These are phyloP conservation scores for Blastomyces silverae DNA, from an alignment of 2,329 filamentous ascomycete species.

Conservation along the genomic window DNA sequence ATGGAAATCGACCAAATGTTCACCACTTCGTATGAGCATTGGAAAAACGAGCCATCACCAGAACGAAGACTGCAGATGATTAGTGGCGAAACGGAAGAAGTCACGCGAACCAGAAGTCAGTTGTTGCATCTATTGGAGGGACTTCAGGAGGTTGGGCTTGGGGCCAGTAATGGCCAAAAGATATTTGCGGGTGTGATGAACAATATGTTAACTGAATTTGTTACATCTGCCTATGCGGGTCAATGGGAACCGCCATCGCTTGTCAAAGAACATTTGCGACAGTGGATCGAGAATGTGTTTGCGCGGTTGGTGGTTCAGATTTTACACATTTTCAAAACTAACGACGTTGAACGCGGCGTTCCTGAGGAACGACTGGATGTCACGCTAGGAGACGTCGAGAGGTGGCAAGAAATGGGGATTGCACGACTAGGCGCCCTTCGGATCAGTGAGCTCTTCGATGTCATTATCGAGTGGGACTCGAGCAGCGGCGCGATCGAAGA, in stretches of 20 bases:
- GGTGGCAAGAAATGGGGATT: constrained; percentile 52
- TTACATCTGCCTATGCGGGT: constrained; percentile 51
- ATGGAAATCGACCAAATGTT: constrained; percentile 37
- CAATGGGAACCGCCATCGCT: constrained; percentile 50
- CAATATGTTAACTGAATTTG: constrained; percentile 50
- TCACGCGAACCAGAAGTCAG: constrained; percentile 30
- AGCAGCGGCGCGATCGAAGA: constrained; percentile 56
- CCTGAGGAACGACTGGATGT: constrained; percentile 30
- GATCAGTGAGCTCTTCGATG: constrained; percentile 54
- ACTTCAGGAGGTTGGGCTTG: constrained; percentile 50
- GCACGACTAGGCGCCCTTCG: constrained; percentile 51
- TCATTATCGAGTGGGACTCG: constrained; percentile 55
- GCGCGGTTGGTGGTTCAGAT: constrained; percentile 47
- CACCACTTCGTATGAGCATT: constrained; percentile 35
- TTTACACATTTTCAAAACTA: constrained; percentile 36
- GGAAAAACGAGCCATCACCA: constrained; percentile 31
- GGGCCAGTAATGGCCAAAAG: constrained; percentile 49
- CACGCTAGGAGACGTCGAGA: constrained; percentile 41
- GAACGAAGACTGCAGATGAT: constrained; percentile 30
- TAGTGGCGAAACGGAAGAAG: constrained; percentile 28
- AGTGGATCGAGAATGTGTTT: constrained; percentile 53
- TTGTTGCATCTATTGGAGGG: constrained; percentile 39
- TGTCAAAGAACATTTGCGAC: constrained; percentile 45
- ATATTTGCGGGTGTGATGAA: constrained; percentile 55
- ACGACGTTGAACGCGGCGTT: constrained; percentile 22